A percentile compares a stretch with the other conserved stretches of the same genome.
phyloP scores from a whole-genome alignment of 495 filamentous ascomycete species.

The Amorphotheca resinae region DNA sequence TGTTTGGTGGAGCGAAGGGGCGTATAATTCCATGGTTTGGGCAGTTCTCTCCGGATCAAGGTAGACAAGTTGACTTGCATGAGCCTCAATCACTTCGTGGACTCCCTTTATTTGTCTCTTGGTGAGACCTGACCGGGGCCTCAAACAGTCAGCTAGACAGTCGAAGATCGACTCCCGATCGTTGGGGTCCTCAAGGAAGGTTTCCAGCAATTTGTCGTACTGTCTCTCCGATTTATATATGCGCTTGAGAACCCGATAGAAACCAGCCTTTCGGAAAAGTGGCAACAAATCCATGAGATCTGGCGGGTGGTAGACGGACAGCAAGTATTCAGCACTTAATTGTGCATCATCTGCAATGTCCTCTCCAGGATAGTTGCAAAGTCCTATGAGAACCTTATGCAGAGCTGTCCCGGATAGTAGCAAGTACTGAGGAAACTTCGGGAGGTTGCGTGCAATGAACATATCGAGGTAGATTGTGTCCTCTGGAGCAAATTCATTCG shows the following conservation, averaged over 20 bases:
- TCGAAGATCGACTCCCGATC: constrained; percentile 62
- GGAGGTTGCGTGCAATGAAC: constrained; percentile 91
- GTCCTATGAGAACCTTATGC: constrained; percentile 63
- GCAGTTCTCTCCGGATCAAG: constrained; percentile 61
- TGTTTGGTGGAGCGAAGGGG: constrained; percentile 58
- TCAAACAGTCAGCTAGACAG: constrained; percentile 70
- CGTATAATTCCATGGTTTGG: constrained; percentile 50
- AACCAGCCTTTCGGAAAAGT: constrained; percentile 65
- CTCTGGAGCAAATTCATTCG: constrained; percentile 53
- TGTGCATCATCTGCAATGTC: constrained; percentile 90
- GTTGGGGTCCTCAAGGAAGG: constrained; percentile 77
- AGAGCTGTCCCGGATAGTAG: constrained; percentile 76
- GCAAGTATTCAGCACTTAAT: constrained; percentile 85
- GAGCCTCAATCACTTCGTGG: constrained; percentile 52
- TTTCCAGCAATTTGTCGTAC: constrained; percentile 63
- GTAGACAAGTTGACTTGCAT: constrained; percentile 53
- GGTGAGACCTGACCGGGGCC: constrained; percentile 52
- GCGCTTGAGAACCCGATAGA: constrained; percentile 87
- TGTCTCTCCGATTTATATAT: constrained; percentile 72
- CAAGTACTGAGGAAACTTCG: constrained; percentile 94
- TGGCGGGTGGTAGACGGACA: constrained; percentile 85
- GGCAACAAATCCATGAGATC: constrained; percentile 65
- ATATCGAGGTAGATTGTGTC: constrained; percentile 94
- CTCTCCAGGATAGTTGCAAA: constrained; percentile 70
- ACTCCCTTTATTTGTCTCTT: constrained; percentile 69